Percentiles rank a stretch among this genome's conserved stretches.
Conservation (phyloP, 352 stramenopile species). For the Phytopythium litorale region DNA sequence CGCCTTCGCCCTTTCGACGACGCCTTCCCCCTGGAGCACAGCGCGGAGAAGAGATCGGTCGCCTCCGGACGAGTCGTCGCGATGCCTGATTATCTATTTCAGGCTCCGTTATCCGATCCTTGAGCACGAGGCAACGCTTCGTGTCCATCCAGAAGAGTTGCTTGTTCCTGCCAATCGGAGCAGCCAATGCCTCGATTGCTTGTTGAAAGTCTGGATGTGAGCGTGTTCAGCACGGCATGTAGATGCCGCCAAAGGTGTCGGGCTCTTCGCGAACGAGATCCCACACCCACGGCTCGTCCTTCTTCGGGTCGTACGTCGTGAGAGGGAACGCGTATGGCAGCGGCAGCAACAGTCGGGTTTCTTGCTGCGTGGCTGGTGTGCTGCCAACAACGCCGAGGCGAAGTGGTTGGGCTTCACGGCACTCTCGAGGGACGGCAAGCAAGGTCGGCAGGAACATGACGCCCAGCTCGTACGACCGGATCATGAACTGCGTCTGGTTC, state of each 20-base stretch:
- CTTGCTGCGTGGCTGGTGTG: slow-evolving; percentile 5
- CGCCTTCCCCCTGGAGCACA: not conserved
- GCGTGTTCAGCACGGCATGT: slow-evolving; percentile 36
- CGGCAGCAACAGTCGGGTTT: slow-evolving; percentile 23
- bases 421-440: slow-evolving; percentile 7
- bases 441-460: slow-evolving; percentile 63
- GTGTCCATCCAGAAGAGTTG: not conserved
- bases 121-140: not conserved
- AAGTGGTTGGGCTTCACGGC: not conserved
- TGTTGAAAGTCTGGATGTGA: not conserved
- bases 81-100: not conserved
- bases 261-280: slow-evolving; percentile 61
- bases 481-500: slow-evolving; percentile 72
- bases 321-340: slow-evolving; percentile 70
- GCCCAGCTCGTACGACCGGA: slow-evolving; percentile 79
- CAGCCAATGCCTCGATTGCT: not conserved
- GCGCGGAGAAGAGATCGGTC: slow-evolving; percentile 1
- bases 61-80: not conserved
- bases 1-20: not conserved
- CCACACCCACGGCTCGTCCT: slow-evolving; percentile 82
- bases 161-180: not conserved
- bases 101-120: not conserved
- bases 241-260: slow-evolving; percentile 69
- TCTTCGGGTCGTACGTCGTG: slow-evolving; percentile 59
- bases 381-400: slow-evolving; percentile 36